Percentiles rank a stretch among this genome's conserved stretches.
These are phyloP conservation scores for Saraca asoca DNA, from an alignment of 331 rosid species.

Conservation along the genomic window DNA sequence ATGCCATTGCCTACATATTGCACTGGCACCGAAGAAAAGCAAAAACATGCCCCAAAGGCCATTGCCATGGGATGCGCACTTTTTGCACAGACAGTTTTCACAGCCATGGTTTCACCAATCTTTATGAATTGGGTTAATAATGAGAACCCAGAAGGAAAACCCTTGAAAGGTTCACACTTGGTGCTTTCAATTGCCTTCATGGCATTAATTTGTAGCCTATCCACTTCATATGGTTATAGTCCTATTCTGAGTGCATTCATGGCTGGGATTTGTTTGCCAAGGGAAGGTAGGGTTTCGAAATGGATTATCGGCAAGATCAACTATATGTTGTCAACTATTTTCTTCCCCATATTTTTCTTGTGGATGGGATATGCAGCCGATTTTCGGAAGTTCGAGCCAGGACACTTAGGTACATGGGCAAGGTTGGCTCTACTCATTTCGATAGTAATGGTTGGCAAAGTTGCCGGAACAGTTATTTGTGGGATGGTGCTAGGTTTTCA, in stretches of 20 bases:
- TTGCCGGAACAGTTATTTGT: slow-evolving; percentile 64
- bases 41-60: not conserved
- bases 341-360: slow-evolving; percentile 83
- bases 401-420: slow-evolving; percentile 52
- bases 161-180: slow-evolving; percentile 81
- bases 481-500: slow-evolving; percentile 71
- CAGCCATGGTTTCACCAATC: slow-evolving; percentile 67
- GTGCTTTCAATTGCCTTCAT: slow-evolving; percentile 81
- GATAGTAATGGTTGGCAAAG: slow-evolving; percentile 58
- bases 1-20: slow-evolving; percentile 41
- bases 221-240: slow-evolving; percentile 61
- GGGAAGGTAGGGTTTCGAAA: slow-evolving; percentile 86
- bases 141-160: slow-evolving; percentile 91
- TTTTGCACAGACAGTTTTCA: slow-evolving; percentile 45
- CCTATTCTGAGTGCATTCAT: slow-evolving; percentile 81
- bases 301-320: slow-evolving; percentile 79
- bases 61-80: slow-evolving; percentile 43
- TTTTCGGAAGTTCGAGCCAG: slow-evolving; percentile 45
- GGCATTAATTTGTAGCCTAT: slow-evolving; percentile 57
- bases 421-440: slow-evolving; percentile 44
- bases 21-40: not conserved
- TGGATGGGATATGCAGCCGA: slow-evolving; percentile 87
- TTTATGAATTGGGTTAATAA: slow-evolving; percentile 87
- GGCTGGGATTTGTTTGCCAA: slow-evolving; percentile 78
- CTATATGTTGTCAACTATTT: slow-evolving; percentile 61